phyloP scores from a whole-genome alignment of 305 asterid genomes.

The Fraxinus velutina region DNA sequence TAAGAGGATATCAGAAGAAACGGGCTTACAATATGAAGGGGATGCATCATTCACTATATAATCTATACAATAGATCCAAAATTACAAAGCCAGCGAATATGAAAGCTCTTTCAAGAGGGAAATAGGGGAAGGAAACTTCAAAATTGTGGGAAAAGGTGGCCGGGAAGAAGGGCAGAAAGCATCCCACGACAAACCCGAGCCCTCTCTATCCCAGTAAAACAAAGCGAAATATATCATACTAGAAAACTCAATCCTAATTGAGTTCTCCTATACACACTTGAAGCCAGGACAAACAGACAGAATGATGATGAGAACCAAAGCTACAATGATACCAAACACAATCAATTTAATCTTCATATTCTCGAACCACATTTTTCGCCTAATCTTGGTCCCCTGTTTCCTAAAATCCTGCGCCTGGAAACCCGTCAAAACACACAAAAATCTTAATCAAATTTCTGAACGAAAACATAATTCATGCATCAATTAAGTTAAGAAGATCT shows the following conservation, averaged over 20 bases:
- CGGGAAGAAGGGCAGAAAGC: neutral
- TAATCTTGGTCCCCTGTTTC: conserved; percentile 45
- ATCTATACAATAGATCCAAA: neutral
- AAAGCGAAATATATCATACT: neutral
- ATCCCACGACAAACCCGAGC: neutral
- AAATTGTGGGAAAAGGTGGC: neutral
- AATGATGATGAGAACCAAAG: conserved; percentile 26
- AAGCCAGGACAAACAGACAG: conserved; percentile 39
- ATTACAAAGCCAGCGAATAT: neutral
- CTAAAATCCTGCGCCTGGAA: conserved; percentile 40
- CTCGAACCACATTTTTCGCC: conserved; percentile 42
- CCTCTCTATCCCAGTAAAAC: neutral
- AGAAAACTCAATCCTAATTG: neutral
- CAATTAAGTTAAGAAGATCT: neutral
- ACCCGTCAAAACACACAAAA: neutral
- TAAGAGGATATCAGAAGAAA: no score
- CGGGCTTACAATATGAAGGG: neutral
- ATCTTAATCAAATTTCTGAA: neutral
- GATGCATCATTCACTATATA: neutral
- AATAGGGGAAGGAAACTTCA: neutral
- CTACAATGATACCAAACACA: conserved; percentile 30
- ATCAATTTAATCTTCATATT: conserved; percentile 49
- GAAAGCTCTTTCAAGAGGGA: neutral
- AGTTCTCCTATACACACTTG: conserved; percentile 24
- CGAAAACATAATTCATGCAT: neutral